Conservation (phyloP, 2,329 filamentous ascomycete genomes). For the Chaetothyriales sp. region DNA sequence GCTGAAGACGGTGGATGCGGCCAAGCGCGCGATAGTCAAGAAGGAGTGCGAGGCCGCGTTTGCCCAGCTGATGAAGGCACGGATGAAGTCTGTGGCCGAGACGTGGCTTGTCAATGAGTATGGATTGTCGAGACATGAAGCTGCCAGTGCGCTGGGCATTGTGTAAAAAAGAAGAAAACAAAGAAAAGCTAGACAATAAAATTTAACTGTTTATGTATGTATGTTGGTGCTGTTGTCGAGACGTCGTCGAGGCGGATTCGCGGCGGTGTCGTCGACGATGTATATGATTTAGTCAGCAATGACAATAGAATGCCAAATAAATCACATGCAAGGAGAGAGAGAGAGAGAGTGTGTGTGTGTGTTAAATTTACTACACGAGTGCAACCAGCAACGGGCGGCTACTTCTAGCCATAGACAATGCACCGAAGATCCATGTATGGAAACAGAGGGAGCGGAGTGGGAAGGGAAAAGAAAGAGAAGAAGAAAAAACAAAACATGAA, state of each 20-base stretch:
- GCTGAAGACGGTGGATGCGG: constrained; percentile 64
- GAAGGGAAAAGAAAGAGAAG: background rate
- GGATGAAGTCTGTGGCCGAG: background rate
- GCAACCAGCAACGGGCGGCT: too few relatives aligned
- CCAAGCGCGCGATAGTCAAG: constrained; percentile 51
- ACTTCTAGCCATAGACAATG: too few relatives aligned
- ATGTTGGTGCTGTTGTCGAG: too few relatives aligned
- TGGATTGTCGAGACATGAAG: background rate
- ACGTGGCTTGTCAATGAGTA: background rate
- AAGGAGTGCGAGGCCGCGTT: constrained; percentile 62
- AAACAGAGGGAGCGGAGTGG: too few relatives aligned
- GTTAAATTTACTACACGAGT: too few relatives aligned
- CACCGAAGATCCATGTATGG: too few relatives aligned
- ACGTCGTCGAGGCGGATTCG: too few relatives aligned
- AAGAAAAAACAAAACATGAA: background rate
- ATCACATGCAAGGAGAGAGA: too few relatives aligned
- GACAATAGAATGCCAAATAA: too few relatives aligned
- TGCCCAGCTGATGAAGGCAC: constrained; percentile 39
- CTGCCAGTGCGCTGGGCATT: background rate
- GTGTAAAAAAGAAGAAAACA: background rate
- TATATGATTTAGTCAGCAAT: too few relatives aligned
- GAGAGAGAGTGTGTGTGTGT: too few relatives aligned
- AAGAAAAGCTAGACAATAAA: background rate
- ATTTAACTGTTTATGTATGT: background rate
- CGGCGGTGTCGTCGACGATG: too few relatives aligned